Percentiles rank a stretch among this genome's conserved stretches.
Conservation (phyloP, 1,139 yeast species). For the Hanseniaspora sp. region DNA sequence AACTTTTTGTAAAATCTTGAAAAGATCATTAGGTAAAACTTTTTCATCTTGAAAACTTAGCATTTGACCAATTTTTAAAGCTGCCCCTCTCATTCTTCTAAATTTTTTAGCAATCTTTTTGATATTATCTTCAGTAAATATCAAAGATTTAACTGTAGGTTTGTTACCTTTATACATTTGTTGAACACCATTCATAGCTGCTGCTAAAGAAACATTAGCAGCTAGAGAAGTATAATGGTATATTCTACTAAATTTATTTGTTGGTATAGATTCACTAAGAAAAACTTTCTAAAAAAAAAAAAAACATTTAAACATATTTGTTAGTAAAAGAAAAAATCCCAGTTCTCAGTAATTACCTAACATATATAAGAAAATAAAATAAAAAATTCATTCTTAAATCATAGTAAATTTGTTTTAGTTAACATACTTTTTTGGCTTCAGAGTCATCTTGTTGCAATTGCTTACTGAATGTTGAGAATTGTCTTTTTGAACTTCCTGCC, state of each 20-base stretch:
- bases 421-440: slow-evolving; percentile 13
- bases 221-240: slow-evolving; percentile 91
- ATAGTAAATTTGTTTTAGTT: no score
- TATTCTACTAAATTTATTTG: slow-evolving; percentile 71
- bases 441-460: slow-evolving; percentile 3
- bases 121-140: slow-evolving; percentile 71
- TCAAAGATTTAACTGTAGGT: slow-evolving; percentile 48
- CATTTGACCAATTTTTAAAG: slow-evolving; percentile 89
- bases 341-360: no score
- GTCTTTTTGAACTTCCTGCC: slow-evolving; percentile 6
- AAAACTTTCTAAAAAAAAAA: slow-evolving; percentile 29
- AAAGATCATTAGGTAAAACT: slow-evolving; percentile 74
- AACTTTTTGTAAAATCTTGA: slow-evolving; percentile 65
- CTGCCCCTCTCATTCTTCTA: slow-evolving; percentile 96
- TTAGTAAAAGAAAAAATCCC: no score
- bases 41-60: slow-evolving; percentile 84
- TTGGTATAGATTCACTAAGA: slow-evolving; percentile 64
- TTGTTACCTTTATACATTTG: slow-evolving; percentile 47
- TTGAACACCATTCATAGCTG: slow-evolving; percentile 65
- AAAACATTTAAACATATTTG: neutral
- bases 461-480: slow-evolving; percentile 1
- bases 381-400: no score
- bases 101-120: slow-evolving; percentile 80
- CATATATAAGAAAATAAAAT: no score
- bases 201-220: slow-evolving; percentile 81